Percentiles rank a stretch among this genome's conserved stretches.
Evolutionary conservation across 306 rosid genomes (phyloP).

Genomic region (Rosa chinensis): DNA sequence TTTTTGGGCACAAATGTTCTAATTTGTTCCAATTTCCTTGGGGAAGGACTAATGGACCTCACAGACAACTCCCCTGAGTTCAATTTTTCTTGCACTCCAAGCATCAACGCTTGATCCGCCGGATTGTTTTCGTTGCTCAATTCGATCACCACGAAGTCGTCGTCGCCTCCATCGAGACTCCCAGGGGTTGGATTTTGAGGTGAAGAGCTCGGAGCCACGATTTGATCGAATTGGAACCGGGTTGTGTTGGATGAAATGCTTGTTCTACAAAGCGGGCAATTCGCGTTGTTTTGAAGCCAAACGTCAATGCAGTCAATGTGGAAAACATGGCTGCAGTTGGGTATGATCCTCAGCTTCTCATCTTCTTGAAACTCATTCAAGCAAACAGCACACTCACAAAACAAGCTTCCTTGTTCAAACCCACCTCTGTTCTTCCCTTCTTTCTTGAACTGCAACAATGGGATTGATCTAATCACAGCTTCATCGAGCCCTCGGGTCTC

Average conservation of each 20-base stretch:
- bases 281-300: constrained; percentile 89
- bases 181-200: constrained; percentile 42
- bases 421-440: constrained; percentile 19
- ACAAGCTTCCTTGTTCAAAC: constrained; percentile 23
- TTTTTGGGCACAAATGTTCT: constrained; percentile 35
- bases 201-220: constrained; percentile 39
- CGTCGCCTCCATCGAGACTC: constrained; percentile 36
- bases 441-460: constrained; percentile 60
- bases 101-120: constrained; percentile 29
- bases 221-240: constrained; percentile 43
- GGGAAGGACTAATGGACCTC: constrained; percentile 42
- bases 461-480: constrained; percentile 75
- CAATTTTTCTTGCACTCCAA: constrained; percentile 32
- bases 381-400: constrained; percentile 85
- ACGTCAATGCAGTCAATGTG: constrained; percentile 95
- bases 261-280: constrained; percentile 93
- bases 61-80: constrained; percentile 33
- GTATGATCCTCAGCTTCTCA: constrained; percentile 80
- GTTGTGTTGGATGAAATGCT: constrained; percentile 51
- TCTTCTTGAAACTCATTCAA: constrained; percentile 72
- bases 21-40: constrained; percentile 36
- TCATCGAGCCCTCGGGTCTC: constrained; percentile 71
- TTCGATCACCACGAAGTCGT: constrained; percentile 81
- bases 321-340: constrained; percentile 75
- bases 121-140: constrained; percentile 32